Evolutionary conservation across 371 early-diverging fungal genomes (phyloP).

Genomic region (Syncephalastrum sp.): DNA sequence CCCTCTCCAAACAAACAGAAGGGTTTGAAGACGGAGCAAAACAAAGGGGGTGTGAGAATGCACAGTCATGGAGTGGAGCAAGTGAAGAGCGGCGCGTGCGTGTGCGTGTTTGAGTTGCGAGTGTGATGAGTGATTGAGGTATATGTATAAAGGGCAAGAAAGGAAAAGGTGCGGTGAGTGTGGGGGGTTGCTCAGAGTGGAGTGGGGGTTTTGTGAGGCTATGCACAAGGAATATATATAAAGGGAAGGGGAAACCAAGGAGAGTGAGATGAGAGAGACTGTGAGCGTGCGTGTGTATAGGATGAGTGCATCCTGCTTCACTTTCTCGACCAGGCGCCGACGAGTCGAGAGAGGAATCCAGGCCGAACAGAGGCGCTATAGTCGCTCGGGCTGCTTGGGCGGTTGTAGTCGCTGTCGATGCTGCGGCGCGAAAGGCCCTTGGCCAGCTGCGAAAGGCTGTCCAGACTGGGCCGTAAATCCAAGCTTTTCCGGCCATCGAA

Average conservation of each 20-base stretch:
- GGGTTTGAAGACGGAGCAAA: too few species aligned
- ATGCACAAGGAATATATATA: constrained; percentile 2
- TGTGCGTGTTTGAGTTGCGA: too few species aligned
- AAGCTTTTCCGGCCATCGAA: constrained; percentile 27
- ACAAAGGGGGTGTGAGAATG: too few species aligned
- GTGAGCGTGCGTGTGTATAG: not conserved
- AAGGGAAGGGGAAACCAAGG: not conserved
- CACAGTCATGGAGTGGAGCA: too few species aligned
- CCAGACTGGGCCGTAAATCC: constrained; percentile 36
- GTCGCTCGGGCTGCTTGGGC: constrained; percentile 15
- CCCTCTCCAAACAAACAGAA: too few species aligned
- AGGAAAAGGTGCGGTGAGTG: too few species aligned
- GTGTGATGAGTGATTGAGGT: too few species aligned
- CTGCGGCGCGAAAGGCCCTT: constrained; percentile 20
- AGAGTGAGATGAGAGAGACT: not conserved
- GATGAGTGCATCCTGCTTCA: not conserved
- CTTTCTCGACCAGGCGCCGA: constrained; percentile 32
- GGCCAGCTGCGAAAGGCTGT: constrained; percentile 24
- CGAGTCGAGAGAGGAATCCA: constrained; percentile 32
- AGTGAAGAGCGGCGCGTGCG: too few species aligned
- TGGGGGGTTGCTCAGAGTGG: too few species aligned
- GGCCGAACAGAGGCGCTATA: constrained; percentile 11
- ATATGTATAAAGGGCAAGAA: too few species aligned
- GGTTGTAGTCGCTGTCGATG: constrained; percentile 15
- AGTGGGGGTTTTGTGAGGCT: too few species aligned